Evolutionary conservation across 495 filamentous ascomycete genomes (phyloP).

Genomic region (Penicillium manginii): DNA sequence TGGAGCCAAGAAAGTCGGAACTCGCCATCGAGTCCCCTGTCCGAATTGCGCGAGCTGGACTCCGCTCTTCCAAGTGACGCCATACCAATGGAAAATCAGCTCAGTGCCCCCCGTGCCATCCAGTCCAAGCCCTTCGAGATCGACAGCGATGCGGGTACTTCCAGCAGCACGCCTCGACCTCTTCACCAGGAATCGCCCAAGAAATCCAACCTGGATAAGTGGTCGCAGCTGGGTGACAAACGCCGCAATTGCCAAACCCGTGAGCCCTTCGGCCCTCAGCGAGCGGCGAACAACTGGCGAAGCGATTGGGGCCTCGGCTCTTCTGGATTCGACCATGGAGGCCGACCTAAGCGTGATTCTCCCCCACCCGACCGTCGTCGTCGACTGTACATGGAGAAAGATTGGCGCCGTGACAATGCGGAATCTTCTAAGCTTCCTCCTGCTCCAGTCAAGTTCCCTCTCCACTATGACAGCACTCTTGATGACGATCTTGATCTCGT

Average conservation of each 20-base stretch:
- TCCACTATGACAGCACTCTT: constrained; percentile 56
- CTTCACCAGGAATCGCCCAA: constrained; percentile 58
- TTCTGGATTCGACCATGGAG: constrained; percentile 52
- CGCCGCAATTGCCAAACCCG: constrained; percentile 66
- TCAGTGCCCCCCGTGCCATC: constrained; percentile 33
- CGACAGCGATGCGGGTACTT: constrained; percentile 65
- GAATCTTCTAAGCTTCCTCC: constrained; percentile 34
- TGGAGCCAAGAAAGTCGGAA: constrained; percentile 77
- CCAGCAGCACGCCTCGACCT: constrained; percentile 58
- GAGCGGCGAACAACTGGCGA: constrained; percentile 50
- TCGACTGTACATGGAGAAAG: constrained; percentile 51
- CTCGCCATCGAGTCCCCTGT: constrained; percentile 27
- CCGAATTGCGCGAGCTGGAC: constrained; percentile 47
- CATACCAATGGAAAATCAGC: constrained; percentile 19
- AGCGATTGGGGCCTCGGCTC: constrained; percentile 59
- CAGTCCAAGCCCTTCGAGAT: constrained; percentile 54
- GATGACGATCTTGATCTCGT: constrained; percentile 85
- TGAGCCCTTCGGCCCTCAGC: constrained; percentile 42
- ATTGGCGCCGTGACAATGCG: constrained; percentile 66
- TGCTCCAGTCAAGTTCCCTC: constrained; percentile 20
- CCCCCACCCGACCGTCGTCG: constrained; percentile 42
- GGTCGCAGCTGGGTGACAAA: constrained; percentile 81
- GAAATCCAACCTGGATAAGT: constrained; percentile 73
- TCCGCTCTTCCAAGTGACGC: constrained; percentile 53
- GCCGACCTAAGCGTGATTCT: constrained; percentile 55